Conservation (phyloP, 106 monocot genomes). For the Dendrobium officinale region DNA sequence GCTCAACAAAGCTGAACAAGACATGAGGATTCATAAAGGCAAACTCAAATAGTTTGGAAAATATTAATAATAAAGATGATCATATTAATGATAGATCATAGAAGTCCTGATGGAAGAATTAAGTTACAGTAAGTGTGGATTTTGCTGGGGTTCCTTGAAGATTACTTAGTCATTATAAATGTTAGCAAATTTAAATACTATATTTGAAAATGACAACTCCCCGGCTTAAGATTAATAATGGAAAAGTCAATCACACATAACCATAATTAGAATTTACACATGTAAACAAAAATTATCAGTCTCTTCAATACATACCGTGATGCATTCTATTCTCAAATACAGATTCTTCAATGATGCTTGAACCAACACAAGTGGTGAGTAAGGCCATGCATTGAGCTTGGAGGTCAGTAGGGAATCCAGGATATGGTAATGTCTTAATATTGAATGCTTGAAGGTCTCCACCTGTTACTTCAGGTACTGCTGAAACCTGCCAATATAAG, state of each 20-base stretch:
- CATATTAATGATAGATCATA: background rate
- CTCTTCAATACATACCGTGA: conserved; percentile 26
- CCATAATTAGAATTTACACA: background rate
- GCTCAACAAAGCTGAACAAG: background rate
- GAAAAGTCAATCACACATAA: background rate
- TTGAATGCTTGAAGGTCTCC: conserved; percentile 32
- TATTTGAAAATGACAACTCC: background rate
- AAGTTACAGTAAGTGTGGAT: background rate
- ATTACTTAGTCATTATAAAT: background rate
- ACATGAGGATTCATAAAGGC: background rate
- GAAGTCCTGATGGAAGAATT: background rate
- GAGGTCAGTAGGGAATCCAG: conserved; percentile 48
- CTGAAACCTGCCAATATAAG: conserved; percentile 25
- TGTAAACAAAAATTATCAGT: background rate
- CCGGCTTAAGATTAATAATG: background rate
- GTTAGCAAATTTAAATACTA: background rate
- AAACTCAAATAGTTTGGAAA: background rate
- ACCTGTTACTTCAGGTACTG: conserved; percentile 9
- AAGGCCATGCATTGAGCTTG: conserved; percentile 53
- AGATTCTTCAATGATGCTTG: conserved; percentile 42
- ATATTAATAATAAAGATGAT: background rate
- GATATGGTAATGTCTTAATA: conserved; percentile 40
- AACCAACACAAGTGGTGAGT: conserved; percentile 37
- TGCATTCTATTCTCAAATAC: conserved; percentile 51
- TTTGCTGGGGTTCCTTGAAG: background rate